Evolutionary conservation across 371 early-diverging fungal genomes (phyloP), one percentile per base, ranked within the genome.

Genomic region (Mucor piriformis): DNA sequence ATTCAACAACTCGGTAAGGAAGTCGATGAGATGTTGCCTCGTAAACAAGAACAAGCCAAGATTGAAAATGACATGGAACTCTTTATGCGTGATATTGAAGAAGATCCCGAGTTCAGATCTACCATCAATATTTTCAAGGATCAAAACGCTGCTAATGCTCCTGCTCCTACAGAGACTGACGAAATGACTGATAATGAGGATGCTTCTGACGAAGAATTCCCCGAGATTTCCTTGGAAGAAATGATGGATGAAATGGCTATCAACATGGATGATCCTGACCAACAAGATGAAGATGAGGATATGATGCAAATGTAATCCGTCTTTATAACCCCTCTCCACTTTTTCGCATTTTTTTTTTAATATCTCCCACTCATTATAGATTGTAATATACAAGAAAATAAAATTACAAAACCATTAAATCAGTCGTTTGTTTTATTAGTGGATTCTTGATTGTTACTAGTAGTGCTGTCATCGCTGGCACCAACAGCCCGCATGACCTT

Each of bases 41-140:
- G 91, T 68, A 88, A 88, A 62, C 86, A 86, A 66, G 93, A 90
- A 33, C 77, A 82, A 67, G 87, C 87, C 48, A 83, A 83, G 67
- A 81, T 84, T 58, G 91, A 92, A 65, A 74, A 83, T 43, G 95
- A 95, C 54, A 89, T 87, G 69, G 95, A 95, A 67, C 59, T 88
- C 75, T 95, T 95, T 82, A 83, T 94, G 86, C 86, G 92, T 63
- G 98, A 98, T 76, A 81, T 98, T 51, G 97, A 98, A 78, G 97
- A 96, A 81, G 97, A 97, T 83, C 84, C 91, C 23, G 97, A 98
- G 76, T 85, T 97, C 67, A 86, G 98, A 63, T 87, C 91, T 50
- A 92, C 88, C 67, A 81, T 97, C 68, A 94, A 97, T 59, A 85
- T 97, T 54, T 98, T 94, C 84, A 95, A 93, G 80, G 61, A 63